Percentiles rank a stretch among this genome's conserved stretches.
Evolutionary conservation across 495 filamentous ascomycete species (phyloP).

Genomic region (Tirmania nivea): DNA sequence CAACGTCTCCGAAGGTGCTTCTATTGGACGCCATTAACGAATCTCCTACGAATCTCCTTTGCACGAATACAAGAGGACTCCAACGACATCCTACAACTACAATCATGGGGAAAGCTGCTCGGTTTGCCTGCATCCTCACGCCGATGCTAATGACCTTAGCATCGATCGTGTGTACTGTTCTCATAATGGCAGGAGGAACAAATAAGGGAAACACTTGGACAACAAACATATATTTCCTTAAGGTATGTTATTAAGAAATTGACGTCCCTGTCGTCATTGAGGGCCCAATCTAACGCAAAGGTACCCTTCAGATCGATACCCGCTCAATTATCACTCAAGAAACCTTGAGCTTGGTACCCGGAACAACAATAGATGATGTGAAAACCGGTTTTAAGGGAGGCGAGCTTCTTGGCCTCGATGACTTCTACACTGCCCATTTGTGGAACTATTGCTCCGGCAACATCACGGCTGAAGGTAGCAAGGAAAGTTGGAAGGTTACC

Average conservation of each 20-base stretch:
- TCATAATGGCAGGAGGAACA: slow-evolving; percentile 41
- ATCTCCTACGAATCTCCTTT: too few relatives aligned
- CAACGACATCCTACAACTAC: not conserved
- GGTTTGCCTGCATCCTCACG: slow-evolving; percentile 46
- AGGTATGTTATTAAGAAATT: slow-evolving; percentile 24
- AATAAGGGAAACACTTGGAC: slow-evolving; percentile 27
- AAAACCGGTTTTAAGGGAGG: slow-evolving; percentile 20
- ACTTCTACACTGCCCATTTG: slow-evolving; percentile 62
- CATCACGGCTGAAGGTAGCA: slow-evolving; percentile 20
- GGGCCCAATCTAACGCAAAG: not conserved
- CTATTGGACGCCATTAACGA: too few relatives aligned
- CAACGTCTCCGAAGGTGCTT: too few relatives aligned
- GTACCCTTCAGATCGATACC: slow-evolving; percentile 10
- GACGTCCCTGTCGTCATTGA: not conserved
- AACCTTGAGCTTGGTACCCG: slow-evolving; percentile 4
- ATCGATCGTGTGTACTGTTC: slow-evolving; percentile 36
- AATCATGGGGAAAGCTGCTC: slow-evolving; percentile 44
- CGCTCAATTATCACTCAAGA: slow-evolving; percentile 8
- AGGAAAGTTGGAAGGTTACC: slow-evolving; percentile 34
- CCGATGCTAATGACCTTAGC: slow-evolving; percentile 43
- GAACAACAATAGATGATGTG: slow-evolving; percentile 10
- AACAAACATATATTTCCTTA: slow-evolving; percentile 39
- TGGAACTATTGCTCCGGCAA: slow-evolving; percentile 68
- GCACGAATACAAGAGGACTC: not conserved
- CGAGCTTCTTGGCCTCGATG: slow-evolving; percentile 36